These are phyloP conservation scores for Microbotryum intermedium DNA, from an alignment of 1,284 basidiomycete genomes.

Conservation along the genomic window DNA sequence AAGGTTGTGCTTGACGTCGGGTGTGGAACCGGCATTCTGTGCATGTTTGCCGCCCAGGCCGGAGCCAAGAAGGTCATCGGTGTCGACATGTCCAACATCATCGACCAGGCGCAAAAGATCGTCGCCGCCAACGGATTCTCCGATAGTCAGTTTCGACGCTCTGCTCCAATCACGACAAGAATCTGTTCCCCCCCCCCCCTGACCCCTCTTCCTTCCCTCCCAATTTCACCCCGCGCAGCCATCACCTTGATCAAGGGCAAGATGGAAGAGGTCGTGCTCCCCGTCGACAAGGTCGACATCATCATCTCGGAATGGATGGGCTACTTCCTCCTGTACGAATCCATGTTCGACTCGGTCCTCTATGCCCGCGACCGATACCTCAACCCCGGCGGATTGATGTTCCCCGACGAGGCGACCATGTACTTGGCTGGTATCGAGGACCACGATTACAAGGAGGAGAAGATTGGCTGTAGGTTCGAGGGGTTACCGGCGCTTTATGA, in stretches of 20 bases:
- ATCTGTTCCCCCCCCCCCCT: background rate
- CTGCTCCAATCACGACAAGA: background rate
- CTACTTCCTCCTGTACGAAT: slow-evolving; percentile 87
- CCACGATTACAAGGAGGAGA: slow-evolving; percentile 99
- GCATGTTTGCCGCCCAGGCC: slow-evolving; percentile 98
- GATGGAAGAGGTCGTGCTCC: slow-evolving; percentile 64
- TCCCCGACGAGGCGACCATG: slow-evolving; percentile 90
- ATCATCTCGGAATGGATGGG: slow-evolving; percentile 99
- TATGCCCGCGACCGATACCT: slow-evolving; percentile 95
- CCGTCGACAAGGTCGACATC: slow-evolving; percentile 86
- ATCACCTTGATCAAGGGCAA: slow-evolving; percentile 98
- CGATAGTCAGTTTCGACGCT: slow-evolving; percentile 62
- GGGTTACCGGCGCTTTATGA: background rate
- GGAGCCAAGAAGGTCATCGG: slow-evolving; percentile 94
- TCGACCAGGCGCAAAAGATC: slow-evolving; percentile 96
- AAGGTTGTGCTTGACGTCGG: slow-evolving; percentile 97
- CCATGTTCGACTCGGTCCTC: slow-evolving; percentile 98
- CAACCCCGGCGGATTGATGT: slow-evolving; percentile 73
- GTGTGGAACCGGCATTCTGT: slow-evolving; percentile 95
- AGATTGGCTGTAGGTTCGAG: slow-evolving; percentile 78
- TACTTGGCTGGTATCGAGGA: slow-evolving; percentile 98
- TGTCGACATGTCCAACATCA: slow-evolving; percentile 99
- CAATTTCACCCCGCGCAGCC: slow-evolving; percentile 45
- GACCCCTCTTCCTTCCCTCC: background rate
- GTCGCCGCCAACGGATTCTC: slow-evolving; percentile 92